Conservation (phyloP, 257 asterid genomes). For the Solanum peruvianum region DNA sequence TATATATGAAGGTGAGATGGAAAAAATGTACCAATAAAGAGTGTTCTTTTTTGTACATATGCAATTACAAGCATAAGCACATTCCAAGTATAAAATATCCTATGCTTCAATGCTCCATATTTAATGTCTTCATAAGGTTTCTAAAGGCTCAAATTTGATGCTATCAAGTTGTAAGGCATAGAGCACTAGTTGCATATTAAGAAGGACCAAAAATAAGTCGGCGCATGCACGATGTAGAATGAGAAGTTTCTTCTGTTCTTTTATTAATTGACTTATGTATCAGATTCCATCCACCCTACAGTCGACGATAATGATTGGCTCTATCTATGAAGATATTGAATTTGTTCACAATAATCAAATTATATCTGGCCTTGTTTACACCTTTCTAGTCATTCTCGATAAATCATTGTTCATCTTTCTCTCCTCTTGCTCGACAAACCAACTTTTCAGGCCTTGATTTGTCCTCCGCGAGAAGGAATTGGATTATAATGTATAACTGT, state of each 20-base stretch:
- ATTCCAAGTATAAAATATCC: not conserved
- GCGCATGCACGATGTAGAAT: not conserved
- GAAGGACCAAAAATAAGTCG: not conserved
- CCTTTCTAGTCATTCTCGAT: not conserved
- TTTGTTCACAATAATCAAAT: not conserved
- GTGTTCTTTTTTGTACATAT: not conserved
- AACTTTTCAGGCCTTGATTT: not conserved
- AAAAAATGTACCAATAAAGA: not conserved
- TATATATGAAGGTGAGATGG: not conserved
- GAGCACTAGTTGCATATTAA: not conserved
- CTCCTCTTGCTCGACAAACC: not conserved
- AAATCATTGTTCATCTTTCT: not conserved
- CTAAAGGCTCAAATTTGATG: not conserved
- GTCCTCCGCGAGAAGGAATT: not conserved
- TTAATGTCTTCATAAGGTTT: not conserved
- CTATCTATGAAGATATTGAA: not conserved
- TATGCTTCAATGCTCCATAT: not conserved
- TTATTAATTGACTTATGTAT: not conserved
- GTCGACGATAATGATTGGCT: not conserved
- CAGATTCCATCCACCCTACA: not conserved
- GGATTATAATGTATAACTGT: not conserved
- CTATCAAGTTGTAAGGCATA: not conserved
- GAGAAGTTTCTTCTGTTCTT: not conserved
- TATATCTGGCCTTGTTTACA: not conserved
- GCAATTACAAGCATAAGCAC: not conserved